Base-by-base conservation (phyloP, 257 asterid species). In the Osmanthus fragrans region DNA sequence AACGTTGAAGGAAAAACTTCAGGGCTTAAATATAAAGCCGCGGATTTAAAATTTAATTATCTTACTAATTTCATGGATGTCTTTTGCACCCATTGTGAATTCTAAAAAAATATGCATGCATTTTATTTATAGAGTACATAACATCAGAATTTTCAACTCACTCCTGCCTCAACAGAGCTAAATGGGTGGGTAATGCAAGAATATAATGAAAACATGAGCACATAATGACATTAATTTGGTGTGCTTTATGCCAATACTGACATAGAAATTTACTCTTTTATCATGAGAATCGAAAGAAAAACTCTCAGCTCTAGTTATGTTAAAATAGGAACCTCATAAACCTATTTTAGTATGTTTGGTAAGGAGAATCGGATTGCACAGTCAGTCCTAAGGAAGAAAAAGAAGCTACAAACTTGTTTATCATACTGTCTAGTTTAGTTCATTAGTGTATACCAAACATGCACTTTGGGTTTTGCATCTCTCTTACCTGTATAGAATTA, bases 401-500 rank as follows among this genome's bases (percentile, higher is more conserved):
- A 27, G 64, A 37, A 74, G 72, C 4, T 47, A 56, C 8, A 8
- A 72, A 63, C 32, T 7, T 36, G 70, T 29, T 25, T 69, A 63
- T 32, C 30, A 33, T 70, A 37, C 25, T 15, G 7, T 15, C 21
- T 47, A 47, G n/a, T 15, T 47, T 6, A 13, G 7, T 47, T 47
- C 2, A 47, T 1, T 16, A 16, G 7, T 47, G n/a, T 4, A 16
- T 47, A 4, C n/a, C 64, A n/a, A 58, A 58, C 54, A 39, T n/a
- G 15, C 49, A 21, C 63, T 29, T 34, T 29, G 32, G 45, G 68
- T 25, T 5, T 21, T 51, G 40, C 34, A 75, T 78, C 37, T 64
- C 49, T 81, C 86, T 85, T 67, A 93, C 99, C 99, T 90, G 96
- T 71, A 93, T 85, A n/a, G 82, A 88, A 49, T 84, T 87, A 49